Percentiles rank a stretch among this genome's conserved stretches.
phyloP scores from a whole-genome alignment of 192 early-diverging fungal species.

The Gonapodya prolifera region DNA sequence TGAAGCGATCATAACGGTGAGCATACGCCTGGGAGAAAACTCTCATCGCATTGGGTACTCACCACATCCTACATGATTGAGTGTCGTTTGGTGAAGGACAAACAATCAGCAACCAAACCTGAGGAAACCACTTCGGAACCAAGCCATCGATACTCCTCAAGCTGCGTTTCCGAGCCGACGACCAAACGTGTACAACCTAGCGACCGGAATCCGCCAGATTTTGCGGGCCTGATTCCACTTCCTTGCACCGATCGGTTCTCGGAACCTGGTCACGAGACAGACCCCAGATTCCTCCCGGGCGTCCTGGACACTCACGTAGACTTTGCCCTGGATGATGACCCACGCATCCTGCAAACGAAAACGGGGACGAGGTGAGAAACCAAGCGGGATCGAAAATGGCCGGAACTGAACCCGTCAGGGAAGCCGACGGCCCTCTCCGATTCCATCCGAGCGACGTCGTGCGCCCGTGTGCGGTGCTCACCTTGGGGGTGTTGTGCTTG shows the following conservation, averaged over 20 bases:
- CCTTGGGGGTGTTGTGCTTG: neutral
- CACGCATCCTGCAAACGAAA: conserved; percentile 3
- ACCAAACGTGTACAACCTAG: too few relatives aligned
- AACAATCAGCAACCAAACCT: neutral
- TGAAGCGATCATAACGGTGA: neutral
- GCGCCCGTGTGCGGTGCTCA: neutral
- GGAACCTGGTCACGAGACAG: neutral
- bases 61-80: neutral
- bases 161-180: too few relatives aligned
- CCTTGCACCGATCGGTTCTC: neutral
- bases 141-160: too few relatives aligned
- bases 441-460: too few relatives aligned
- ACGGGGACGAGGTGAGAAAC: neutral
- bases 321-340: conserved; percentile 3
- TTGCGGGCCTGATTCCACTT: too few relatives aligned
- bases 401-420: neutral
- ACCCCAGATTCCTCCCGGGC: neutral
- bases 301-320: neutral
- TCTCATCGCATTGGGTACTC: neutral
- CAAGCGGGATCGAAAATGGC: neutral
- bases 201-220: too few relatives aligned
- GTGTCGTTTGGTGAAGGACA: neutral
- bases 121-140: too few relatives aligned
- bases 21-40: neutral
- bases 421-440: too few relatives aligned